Base-by-base conservation (phyloP, 1,284 basidiomycete species). In the Heterobasidion occidentale region DNA sequence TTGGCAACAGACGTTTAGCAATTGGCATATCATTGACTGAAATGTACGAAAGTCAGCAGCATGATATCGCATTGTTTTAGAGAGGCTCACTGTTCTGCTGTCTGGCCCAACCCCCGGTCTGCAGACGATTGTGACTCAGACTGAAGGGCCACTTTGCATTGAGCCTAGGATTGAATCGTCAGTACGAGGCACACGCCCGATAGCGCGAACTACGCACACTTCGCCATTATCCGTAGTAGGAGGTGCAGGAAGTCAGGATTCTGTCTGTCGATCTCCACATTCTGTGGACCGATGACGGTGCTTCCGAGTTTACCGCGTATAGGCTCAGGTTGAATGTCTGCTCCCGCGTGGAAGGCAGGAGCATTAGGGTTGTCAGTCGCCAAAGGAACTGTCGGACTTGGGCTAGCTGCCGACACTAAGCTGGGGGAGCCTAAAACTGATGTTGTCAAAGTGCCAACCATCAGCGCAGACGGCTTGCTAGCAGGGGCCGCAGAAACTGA, bases 121-220 rank as follows among this genome's bases (percentile, higher is more conserved):
- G 80, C 20, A 90, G 67, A 34, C 85, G 80, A 63, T 86, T 88
- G 67, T 84, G 82, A 57, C 84, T 86, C 57, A 88, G 67, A 57
- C 74, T 71, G 67, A 88, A 87, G 0, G 87, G 80, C 87, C 87
- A 89, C 66, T 88, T 88, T 11, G 83, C 79, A 61, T 86, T 86
- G 8, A 64, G 58, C 9, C 82, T 83, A 27, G 27, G 27, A 6
- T 27, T 1, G 1, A 27, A 27, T 27, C 27, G 27, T 27, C 27
- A 27, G 5, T 6, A 27, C 27, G 27, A 27, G 61, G 36, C 45
- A 47, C 56, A 35, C 52, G 11, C 47, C 8, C 45, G 20, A 17
- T 8, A 3, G 9, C 27, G 27, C 4, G 27, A 27, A 27, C 6
- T 33, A 71, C 81, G 58, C 67, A 83, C 81, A 88, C 71, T 57